Base-by-base conservation (phyloP, 257 asterid genomes). In the Primulina eburnea region DNA sequence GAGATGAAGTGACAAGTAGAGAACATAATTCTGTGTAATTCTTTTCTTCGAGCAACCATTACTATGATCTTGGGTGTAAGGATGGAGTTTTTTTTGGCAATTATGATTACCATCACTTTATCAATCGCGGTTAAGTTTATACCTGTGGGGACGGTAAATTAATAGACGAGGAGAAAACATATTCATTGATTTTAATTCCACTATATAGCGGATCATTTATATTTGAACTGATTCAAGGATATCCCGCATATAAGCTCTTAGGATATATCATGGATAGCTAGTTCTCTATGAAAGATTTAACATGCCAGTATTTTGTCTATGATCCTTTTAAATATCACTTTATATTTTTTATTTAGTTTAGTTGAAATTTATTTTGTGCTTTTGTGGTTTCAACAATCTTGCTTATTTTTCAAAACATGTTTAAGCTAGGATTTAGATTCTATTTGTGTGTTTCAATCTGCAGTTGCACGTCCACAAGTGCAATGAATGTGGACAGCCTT, bases 401-500 rank as follows among this genome's bases (percentile, higher is more conserved):
- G 7, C 20, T 14, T 47, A 47, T 47, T 47, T 47, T 14, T 16
- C 6, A 47, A 11, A 14, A 47, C 18, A n/a, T 37, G 18, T 35
- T 28, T 14, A 32, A 65, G 55, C 64, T 38, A 52, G 18, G 9
- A 65, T 20, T 68, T 14, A 37, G 58, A 74, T 21, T 62, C 35
- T 55, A 53, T 59, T 64, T 60, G 70, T 69, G 52, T 74, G 77
- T 63, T 71, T 65, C 58, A 56, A 65, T 82, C 65, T 80, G 82
- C 86, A 94, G 99, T 73, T 91, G 84, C 69, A 72, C 77, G 95
- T 78, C 67, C 96, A 76, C 77, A 91, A 86, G 87, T 94, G 99
- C 85, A 76, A 84, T 64, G 98, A 91, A 73, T 94, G 99, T 79
- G 98, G 98, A 58, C 98, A 94, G 76, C 83, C 98, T 72, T 78